Base-by-base conservation (phyloP, 2,329 filamentous ascomycete genomes). In the Didymellaceae sp. region DNA sequence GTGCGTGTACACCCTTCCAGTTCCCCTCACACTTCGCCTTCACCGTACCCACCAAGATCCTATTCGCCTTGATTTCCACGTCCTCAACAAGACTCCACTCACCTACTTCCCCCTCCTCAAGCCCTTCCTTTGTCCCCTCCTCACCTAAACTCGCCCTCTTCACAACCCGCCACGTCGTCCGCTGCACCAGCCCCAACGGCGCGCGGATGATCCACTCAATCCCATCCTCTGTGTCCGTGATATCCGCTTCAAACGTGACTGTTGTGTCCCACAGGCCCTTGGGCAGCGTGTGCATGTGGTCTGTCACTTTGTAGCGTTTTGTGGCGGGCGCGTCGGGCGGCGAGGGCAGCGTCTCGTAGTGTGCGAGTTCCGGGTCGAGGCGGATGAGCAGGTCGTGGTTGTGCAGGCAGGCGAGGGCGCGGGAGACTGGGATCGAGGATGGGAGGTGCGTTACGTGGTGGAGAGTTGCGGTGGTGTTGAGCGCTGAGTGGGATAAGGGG, bases 361-460 rank as follows among this genome's bases (percentile, higher is more conserved):
- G 61, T 1, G 61, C 55, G 37, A 72, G 60, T 48, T 74, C 71
- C 8, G 71, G 70, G 42, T 74, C 71, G 54, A 74, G 65, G 0
- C 61, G 62, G 42, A 74, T 70, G 18, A 73, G 61, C 25, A 72
- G 52, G 47, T 72, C 70, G 52, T 74, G 71, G 57, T 74, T 66
- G 32, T 71, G 68, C 9, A 73, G 63, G 18, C 45, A 46, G 1
- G 50, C 16, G 28, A 72, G 51, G 3, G 62, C 67, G 4, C 53
- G 30, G 8, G 48, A 40, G 43, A 64, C 61, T 14, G 61, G 55
- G 1, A 58, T 63, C n/a, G 55, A 47, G 6, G 57, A 31, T 2
- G 70, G 70, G 21, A 74, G 62, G 20, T 61, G 63, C 14, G 70
- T 72, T 39, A 67, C 57, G 53, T 73, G 69, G 55, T 66, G 62